These are phyloP conservation scores for Irpex sp. DNA, from an alignment of 1,284 basidiomycete genomes.

Conservation along the genomic window DNA sequence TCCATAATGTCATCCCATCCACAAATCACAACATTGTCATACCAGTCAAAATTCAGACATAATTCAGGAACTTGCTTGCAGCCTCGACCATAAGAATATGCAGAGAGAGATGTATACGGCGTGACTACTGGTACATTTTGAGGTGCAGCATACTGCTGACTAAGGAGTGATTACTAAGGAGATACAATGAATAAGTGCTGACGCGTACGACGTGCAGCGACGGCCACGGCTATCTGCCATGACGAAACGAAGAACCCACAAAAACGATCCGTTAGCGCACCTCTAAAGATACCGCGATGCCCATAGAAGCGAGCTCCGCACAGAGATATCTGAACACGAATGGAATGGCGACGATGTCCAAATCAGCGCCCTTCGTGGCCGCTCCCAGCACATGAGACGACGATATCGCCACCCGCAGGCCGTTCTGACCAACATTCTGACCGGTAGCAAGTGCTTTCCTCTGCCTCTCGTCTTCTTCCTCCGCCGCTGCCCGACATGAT, in stretches of 20 bases:
- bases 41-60: too few relatives aligned
- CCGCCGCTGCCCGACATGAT: constrained; percentile 74
- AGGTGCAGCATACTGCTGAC: not conserved
- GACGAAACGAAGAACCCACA: not conserved
- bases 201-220: not conserved
- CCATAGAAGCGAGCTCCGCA: constrained; percentile 83
- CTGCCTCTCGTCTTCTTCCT: constrained; percentile 56
- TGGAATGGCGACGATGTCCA: constrained; percentile 94
- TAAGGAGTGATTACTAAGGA: not conserved
- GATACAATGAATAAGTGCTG: not conserved
- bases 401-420: constrained; percentile 61
- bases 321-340: constrained; percentile 93
- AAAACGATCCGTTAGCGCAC: constrained; percentile 32
- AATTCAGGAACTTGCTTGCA: too few relatives aligned
- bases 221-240: not conserved
- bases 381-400: constrained; percentile 61
- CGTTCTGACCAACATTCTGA: constrained; percentile 40
- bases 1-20: too few relatives aligned
- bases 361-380: constrained; percentile 66
- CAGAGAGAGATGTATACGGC: not conserved
- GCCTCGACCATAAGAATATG: too few relatives aligned
- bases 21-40: too few relatives aligned
- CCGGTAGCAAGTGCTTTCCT: constrained; percentile 51
- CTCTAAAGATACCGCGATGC: constrained; percentile 77
- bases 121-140: not conserved